These are phyloP conservation scores for Aspergillus diversus DNA, from an alignment of 495 filamentous ascomycete species.

Conservation along the genomic window DNA sequence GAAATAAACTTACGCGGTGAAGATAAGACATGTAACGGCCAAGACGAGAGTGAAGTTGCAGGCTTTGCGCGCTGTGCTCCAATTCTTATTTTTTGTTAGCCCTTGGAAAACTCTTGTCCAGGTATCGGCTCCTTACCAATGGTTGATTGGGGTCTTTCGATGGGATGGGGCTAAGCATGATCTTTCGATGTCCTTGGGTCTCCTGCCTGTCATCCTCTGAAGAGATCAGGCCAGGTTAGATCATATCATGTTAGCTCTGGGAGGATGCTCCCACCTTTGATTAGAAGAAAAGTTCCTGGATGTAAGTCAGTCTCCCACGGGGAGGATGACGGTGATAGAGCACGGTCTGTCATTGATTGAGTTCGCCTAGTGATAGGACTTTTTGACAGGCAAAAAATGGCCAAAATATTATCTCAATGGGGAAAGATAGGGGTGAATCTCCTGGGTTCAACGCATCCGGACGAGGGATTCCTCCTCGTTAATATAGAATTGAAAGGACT, in stretches of 20 bases:
- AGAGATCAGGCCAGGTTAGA: background rate
- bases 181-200: constrained; percentile 17
- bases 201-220: constrained; percentile 27
- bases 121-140: constrained; percentile 24
- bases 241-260: background rate
- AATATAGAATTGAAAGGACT: background rate
- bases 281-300: constrained; percentile 40
- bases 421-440: background rate
- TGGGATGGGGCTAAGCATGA: constrained; percentile 37
- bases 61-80: constrained; percentile 36
- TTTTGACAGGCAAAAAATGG: background rate
- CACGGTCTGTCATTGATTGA: constrained; percentile 23
- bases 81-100: constrained; percentile 31
- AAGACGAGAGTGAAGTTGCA: constrained; percentile 38
- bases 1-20: constrained; percentile 34
- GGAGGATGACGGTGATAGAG: background rate
- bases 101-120: background rate
- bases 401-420: too few species aligned
- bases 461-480: background rate
- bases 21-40: constrained; percentile 36
- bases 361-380: constrained; percentile 6
- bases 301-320: constrained; percentile 18
- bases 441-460: background rate
- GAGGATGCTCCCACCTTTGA: constrained; percentile 25
- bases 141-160: constrained; percentile 41